Evolutionary conservation across 371 early-diverging fungal genomes (phyloP).

Genomic region (Mortierella sp.): DNA sequence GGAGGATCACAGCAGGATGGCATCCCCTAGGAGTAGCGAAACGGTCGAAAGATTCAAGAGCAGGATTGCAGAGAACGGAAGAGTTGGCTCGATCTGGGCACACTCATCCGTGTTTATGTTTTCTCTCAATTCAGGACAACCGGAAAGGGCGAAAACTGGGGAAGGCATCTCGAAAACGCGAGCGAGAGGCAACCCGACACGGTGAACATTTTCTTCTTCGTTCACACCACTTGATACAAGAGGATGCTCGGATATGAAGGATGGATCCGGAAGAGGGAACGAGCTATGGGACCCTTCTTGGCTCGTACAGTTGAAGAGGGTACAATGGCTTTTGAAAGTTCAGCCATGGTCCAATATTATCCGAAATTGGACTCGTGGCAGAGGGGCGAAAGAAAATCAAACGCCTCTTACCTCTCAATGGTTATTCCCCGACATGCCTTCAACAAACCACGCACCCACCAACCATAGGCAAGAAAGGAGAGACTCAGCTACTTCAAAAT

Average conservation of each 20-base stretch:
- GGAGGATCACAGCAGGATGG: not conserved
- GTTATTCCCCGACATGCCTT: not conserved
- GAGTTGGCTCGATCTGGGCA: conserved; percentile 1
- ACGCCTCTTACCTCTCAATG: not conserved
- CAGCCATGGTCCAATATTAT: not conserved
- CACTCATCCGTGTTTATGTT: conserved; percentile 5
- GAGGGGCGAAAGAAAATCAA: not conserved
- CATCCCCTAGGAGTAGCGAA: not conserved
- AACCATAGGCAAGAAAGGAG: not conserved
- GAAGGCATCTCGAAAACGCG: conserved; percentile 8
- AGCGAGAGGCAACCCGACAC: not conserved
- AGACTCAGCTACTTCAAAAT: conserved; percentile 1
- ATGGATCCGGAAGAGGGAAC: not conserved
- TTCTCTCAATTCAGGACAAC: conserved; percentile 2
- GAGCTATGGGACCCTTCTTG: not conserved
- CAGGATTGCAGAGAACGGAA: not conserved
- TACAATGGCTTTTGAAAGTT: not conserved
- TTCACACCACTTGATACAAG: not conserved
- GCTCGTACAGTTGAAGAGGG: not conserved
- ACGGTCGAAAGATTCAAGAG: not conserved
- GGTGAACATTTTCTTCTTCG: not conserved
- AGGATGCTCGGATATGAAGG: not conserved
- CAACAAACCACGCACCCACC: not conserved
- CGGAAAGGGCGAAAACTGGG: conserved; percentile 39
- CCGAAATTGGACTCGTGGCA: not conserved